These are phyloP conservation scores for Yarrowia keelungensis DNA, from an alignment of 805 yeast genomes.

Conservation along the genomic window DNA sequence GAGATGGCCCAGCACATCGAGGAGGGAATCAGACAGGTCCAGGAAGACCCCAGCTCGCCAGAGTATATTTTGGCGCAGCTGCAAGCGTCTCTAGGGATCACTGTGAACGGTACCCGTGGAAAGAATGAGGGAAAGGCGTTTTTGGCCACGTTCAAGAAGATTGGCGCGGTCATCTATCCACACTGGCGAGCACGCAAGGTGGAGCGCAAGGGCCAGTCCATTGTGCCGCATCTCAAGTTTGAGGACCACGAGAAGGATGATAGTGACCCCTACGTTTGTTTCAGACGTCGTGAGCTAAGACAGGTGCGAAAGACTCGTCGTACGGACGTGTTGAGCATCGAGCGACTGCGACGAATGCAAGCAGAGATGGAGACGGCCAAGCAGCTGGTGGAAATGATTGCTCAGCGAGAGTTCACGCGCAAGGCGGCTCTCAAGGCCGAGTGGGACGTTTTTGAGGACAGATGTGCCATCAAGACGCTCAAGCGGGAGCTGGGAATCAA, in stretches of 20 bases:
- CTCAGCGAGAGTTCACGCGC: constrained; percentile 74
- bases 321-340: constrained; percentile 89
- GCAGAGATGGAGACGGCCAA: constrained; percentile 79
- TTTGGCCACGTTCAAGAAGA: constrained; percentile 50
- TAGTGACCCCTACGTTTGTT: constrained; percentile 92
- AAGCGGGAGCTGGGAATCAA: constrained; percentile 78
- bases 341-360: constrained; percentile 74
- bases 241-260: constrained; percentile 92
- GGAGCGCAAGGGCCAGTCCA: constrained; percentile 68
- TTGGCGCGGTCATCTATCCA: constrained; percentile 72
- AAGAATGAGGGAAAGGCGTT: constrained; percentile 30
- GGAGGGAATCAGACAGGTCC: constrained; percentile 54
- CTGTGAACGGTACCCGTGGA: constrained; percentile 41
- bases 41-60: constrained; percentile 60
- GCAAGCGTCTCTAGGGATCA: constrained; percentile 51
- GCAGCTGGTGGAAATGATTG: constrained; percentile 69
- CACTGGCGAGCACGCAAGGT: constrained; percentile 85
- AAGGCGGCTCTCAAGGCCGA: constrained; percentile 69
- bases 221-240: constrained; percentile 78
- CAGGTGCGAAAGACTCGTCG: constrained; percentile 96
- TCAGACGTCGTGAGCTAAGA: constrained; percentile 92
- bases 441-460: constrained; percentile 68
- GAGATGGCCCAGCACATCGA: constrained; percentile 65
- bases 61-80: constrained; percentile 46
- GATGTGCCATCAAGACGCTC: constrained; percentile 72